Base-by-base conservation (phyloP, 345 rosid species). In the Psidium guajava region DNA sequence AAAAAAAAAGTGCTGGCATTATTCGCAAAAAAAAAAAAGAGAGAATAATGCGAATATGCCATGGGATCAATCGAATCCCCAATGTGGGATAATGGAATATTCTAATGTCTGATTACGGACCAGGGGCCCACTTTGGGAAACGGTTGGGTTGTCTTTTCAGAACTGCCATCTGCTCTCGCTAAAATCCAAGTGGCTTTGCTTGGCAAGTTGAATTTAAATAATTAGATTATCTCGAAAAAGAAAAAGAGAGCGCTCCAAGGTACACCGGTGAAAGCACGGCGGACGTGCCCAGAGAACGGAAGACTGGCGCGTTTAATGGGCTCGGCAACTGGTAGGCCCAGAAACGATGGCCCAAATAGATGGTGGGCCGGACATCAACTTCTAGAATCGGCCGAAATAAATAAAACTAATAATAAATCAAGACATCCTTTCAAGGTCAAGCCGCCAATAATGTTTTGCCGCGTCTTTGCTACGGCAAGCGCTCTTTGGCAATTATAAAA, bases 21-120 rank as follows among this genome's bases (percentile, higher is more conserved):
- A 8, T 69, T 21, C 11, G 20, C 80, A 16, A 18, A 49, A 49
- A 11, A 11, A 11, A 11, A 2, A 49, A 49, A 82, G 52, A 69
- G 56, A 51, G 82, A 64, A 84, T 81, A 84, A 84, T 84, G 85
- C 88, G 89, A 89, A 89, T 87, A 89, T 87, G 84, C 89, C 11
- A 3, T 11, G 25, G 86, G 49, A 84, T 81, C 51, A 5, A 56
- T 5, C 9, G 80, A 74, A 40, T 55, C 20, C 50, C 8, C 11
- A 12, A 42, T 10, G 49, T 20, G 12, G 81, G 82, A 49, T 24
- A 14, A 54, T 44, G 47, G 85, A 86, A 86, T 83, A 86, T 84
- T 18, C 84, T 11, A 50, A 50, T 50, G 52, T 50, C 36, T 3
- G 80, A 27, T 54, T 58, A 58, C 3, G 83, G 42, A 36, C 80